These are phyloP conservation scores for Geranium incanum DNA, from an alignment of 441 rosid genomes.

Conservation along the genomic window DNA sequence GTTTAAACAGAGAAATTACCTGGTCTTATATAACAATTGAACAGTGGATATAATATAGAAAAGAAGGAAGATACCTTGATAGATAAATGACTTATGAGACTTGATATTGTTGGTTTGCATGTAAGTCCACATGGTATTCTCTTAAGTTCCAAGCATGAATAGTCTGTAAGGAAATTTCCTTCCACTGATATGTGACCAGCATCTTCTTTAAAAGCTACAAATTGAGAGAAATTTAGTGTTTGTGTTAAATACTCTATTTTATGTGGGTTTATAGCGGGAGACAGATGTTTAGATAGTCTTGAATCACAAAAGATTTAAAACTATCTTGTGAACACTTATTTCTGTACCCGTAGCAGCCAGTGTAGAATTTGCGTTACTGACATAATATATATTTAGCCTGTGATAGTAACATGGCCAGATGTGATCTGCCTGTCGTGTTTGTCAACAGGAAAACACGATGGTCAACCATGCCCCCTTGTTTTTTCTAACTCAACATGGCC, in stretches of 20 bases:
- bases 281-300: too few species aligned
- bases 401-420: not conserved
- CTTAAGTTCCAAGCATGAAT: not conserved
- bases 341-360: not conserved
- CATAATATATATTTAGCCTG: not conserved
- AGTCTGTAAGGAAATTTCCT: not conserved
- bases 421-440: not conserved
- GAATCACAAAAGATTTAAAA: too few species aligned
- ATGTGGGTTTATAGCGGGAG: too few species aligned
- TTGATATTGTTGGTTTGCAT: not conserved
- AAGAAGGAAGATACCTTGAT: not conserved
- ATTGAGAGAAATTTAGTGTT: too few species aligned
- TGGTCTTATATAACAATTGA: too few species aligned
- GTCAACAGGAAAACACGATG: not conserved
- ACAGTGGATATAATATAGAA: too few species aligned
- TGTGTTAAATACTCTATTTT: too few species aligned
- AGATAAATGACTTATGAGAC: not conserved
- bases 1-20: too few species aligned
- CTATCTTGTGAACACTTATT: not conserved
- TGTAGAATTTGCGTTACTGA: not conserved
- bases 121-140: too few species aligned
- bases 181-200: too few species aligned
- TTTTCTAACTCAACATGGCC: not conserved
- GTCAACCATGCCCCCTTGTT: not conserved
- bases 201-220: not conserved